These are phyloP conservation scores for Phytophthora palmivora DNA, from an alignment of 352 stramenopile genomes.

Conservation along the genomic window DNA sequence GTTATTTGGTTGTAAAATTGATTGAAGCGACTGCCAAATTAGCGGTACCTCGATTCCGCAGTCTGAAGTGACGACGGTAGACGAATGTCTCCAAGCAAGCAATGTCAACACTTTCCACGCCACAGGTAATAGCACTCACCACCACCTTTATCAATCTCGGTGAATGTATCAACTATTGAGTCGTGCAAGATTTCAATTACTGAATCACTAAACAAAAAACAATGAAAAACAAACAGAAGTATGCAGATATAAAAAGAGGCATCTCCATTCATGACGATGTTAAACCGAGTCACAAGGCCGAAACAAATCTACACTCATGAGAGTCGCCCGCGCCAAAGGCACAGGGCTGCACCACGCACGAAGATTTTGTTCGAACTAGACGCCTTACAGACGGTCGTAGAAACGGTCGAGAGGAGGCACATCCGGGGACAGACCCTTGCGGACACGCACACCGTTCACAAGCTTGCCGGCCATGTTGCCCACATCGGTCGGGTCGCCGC, in stretches of 20 bases:
- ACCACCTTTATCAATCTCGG: too few species aligned
- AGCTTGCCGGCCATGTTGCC: slow-evolving; percentile 96
- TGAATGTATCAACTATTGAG: too few species aligned
- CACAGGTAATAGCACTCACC: too few species aligned
- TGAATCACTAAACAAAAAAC: too few species aligned
- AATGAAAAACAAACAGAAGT: background rate
- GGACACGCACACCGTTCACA: slow-evolving; percentile 94
- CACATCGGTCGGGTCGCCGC: slow-evolving; percentile 91
- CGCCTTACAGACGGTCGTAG: slow-evolving; percentile 99
- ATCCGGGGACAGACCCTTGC: slow-evolving; percentile 97
- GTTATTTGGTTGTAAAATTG: too few species aligned
- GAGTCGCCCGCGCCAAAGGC: slow-evolving; percentile 25
- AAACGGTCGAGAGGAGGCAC: slow-evolving; percentile 98
- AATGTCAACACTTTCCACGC: too few species aligned
- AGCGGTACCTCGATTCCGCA: too few species aligned
- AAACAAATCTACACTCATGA: slow-evolving; percentile 41
- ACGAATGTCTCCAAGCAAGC: too few species aligned
- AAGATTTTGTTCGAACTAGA: slow-evolving; percentile 36
- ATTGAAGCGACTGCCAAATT: too few species aligned
- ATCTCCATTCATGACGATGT: slow-evolving; percentile 38
- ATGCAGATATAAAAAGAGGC: slow-evolving; percentile 39
- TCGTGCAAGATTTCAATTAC: too few species aligned
- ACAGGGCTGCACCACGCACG: slow-evolving; percentile 32
- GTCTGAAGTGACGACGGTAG: too few species aligned
- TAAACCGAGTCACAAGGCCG: slow-evolving; percentile 32